Percentiles rank a stretch among this genome's conserved stretches.
These are phyloP conservation scores for Candolleomyces aberdarensis DNA, from an alignment of 768 basidiomycete genomes.

Conservation along the genomic window DNA sequence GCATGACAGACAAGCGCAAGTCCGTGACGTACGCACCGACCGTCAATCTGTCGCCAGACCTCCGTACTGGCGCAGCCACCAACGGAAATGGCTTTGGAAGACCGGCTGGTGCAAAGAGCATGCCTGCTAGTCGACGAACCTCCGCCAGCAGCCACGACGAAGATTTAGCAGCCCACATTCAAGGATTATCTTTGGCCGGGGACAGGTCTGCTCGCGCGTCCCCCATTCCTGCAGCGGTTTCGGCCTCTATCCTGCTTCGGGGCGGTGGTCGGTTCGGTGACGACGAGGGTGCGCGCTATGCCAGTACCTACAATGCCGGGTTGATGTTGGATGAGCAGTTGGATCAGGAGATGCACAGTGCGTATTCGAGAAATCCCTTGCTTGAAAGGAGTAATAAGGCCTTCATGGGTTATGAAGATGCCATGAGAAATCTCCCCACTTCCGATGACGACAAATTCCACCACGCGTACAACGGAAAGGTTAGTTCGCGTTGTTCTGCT, in stretches of 20 bases:
- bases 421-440: slow-evolving; percentile 83
- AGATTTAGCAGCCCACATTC: slow-evolving; percentile 72
- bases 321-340: slow-evolving; percentile 93
- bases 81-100: slow-evolving; percentile 60
- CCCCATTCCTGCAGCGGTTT: slow-evolving; percentile 49
- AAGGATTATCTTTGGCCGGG: slow-evolving; percentile 65
- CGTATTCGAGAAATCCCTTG: slow-evolving; percentile 25
- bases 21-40: slow-evolving; percentile 83
- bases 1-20: slow-evolving; percentile 70
- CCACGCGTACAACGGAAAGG: slow-evolving; percentile 62
- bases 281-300: slow-evolving; percentile 58
- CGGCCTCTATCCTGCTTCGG: slow-evolving; percentile 52
- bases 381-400: slow-evolving; percentile 4
- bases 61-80: slow-evolving; percentile 38
- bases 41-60: slow-evolving; percentile 71
- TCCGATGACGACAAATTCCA: slow-evolving; percentile 88
- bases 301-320: slow-evolving; percentile 72
- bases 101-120: slow-evolving; percentile 79
- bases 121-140: slow-evolving; percentile 88
- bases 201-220: slow-evolving; percentile 58
- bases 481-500: slow-evolving; percentile 23
- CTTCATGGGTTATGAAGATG: slow-evolving; percentile 47
- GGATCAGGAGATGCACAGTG: slow-evolving; percentile 93
- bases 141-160: slow-evolving; percentile 88
- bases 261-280: slow-evolving; percentile 51